Evolutionary conservation across 164 flowering plant genomes (phyloP).

Genomic region (Warburgia ugandensis): DNA sequence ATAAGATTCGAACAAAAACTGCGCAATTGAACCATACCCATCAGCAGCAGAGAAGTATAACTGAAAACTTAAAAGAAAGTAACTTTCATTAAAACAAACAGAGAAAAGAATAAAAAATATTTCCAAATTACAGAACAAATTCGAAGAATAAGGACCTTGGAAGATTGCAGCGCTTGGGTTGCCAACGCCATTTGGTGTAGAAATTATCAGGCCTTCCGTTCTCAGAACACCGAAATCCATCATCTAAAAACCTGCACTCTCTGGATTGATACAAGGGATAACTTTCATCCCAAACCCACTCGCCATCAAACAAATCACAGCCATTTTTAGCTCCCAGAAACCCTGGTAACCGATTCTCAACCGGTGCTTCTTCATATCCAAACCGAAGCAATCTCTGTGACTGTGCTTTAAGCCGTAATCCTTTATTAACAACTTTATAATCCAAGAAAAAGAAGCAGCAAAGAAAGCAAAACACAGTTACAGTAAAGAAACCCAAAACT

Average conservation of each 20-base stretch:
- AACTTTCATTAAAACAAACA: neutral
- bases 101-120: neutral
- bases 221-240: slow-evolving; percentile 70
- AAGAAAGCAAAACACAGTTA: slow-evolving; percentile 31
- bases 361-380: slow-evolving; percentile 14
- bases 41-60: too few relatives aligned
- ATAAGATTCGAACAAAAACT: too few relatives aligned
- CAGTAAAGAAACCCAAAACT: slow-evolving; percentile 40
- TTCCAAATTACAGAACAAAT: neutral
- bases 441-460: slow-evolving; percentile 66
- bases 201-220: slow-evolving; percentile 73
- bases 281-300: slow-evolving; percentile 76
- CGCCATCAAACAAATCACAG: slow-evolving; percentile 71
- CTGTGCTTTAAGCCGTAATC: slow-evolving; percentile 23
- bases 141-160: slow-evolving; percentile 69
- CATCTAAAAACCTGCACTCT: slow-evolving; percentile 62
- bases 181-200: slow-evolving; percentile 96
- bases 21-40: too few relatives aligned
- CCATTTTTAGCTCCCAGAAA: slow-evolving; percentile 27
- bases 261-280: slow-evolving; percentile 66
- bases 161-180: slow-evolving; percentile 77
- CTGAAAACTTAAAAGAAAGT: too few relatives aligned
- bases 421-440: slow-evolving; percentile 34
- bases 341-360: slow-evolving; percentile 11
- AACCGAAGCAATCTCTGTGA: slow-evolving; percentile 38